Evolutionary conservation across 768 basidiomycete genomes (phyloP), one percentile per base, ranked within the genome.

Genomic region (Lactifluus subvellereus): DNA sequence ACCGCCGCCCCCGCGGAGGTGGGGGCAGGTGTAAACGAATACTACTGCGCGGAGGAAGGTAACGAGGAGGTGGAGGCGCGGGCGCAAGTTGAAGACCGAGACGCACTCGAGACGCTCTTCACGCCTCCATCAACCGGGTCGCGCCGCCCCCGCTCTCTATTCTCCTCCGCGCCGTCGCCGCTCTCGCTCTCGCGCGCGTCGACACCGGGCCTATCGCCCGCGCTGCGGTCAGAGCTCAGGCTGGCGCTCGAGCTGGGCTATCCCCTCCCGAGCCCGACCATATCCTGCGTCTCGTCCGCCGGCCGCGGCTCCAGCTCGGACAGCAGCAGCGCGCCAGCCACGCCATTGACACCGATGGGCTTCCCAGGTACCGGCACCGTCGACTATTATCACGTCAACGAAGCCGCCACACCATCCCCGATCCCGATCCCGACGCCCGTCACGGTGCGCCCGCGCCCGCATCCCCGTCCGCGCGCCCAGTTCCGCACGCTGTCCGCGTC

Each of bases 401-500:
- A 40, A 40, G 27, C 18, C 10, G 16, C 18, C 10, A 9, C 16
- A 7, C 35, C 48, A 0, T 27, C 27, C 27, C 27, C 27, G 27
- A 27, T n/a, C 27, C 22, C 27, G 37, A 30, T n/a, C 14, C 22
- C 27, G 37, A 30, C 18, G 27, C 37, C 57, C 37, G 27, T 18
- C 16, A 30, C 30, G 10, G 42, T 37, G n/a, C 56, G 48, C 6
- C 45, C 37, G 22, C 61, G 50, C 16, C 57, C 47, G 8, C 45
- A 49, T 32, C 62, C 52, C 16, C 57, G 42, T 42, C 11, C 57
- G 13, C 62, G 62, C 16, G 13, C 16, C 18, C 52, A 22, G 11
- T 59, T 63, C 47, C 52, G 62, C 47, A 59, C 62, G 20, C 40
- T 63, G 8, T 63, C 62, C 30, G 62, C 57, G 13, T 54, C 57